Conservation (phyloP, 768 basidiomycete species). For the Fomitopsis pulvina region DNA sequence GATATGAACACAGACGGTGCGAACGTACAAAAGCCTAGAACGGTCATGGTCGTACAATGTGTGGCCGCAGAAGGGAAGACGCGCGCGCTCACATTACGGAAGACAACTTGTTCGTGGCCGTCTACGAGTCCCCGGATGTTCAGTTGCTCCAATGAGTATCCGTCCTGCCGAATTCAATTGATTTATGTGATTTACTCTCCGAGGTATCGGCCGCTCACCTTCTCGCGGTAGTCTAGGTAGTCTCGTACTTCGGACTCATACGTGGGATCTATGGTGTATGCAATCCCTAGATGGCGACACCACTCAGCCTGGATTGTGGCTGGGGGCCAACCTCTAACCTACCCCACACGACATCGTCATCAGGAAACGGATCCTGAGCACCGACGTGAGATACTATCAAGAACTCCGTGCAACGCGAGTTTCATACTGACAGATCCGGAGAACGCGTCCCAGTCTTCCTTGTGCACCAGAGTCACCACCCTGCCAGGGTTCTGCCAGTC, state of each 20-base stretch:
- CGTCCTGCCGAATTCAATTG: slow-evolving; percentile 48
- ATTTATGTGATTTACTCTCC: neutral
- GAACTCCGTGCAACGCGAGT: neutral
- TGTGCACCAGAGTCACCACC: slow-evolving; percentile 85
- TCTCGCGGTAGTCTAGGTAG: slow-evolving; percentile 85
- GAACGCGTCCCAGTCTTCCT: slow-evolving; percentile 80
- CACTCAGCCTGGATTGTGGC: too few species aligned
- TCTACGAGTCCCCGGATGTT: slow-evolving; percentile 61
- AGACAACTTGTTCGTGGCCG: slow-evolving; percentile 47
- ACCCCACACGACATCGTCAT: slow-evolving; percentile 87
- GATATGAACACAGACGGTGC: neutral
- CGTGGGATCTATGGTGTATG: slow-evolving; percentile 79
- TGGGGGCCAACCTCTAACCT: too few species aligned
- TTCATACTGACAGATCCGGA: slow-evolving; percentile 52
- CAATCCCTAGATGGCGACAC: slow-evolving; percentile 50
- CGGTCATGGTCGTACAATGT: slow-evolving; percentile 7
- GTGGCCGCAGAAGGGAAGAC: slow-evolving; percentile 1
- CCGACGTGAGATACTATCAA: slow-evolving; percentile 14
- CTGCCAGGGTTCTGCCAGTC: slow-evolving; percentile 72
- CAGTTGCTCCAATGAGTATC: slow-evolving; percentile 78
- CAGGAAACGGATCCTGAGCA: slow-evolving; percentile 55
- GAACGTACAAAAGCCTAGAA: slow-evolving; percentile 47
- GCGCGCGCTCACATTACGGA: slow-evolving; percentile 40
- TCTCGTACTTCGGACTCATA: slow-evolving; percentile 72
- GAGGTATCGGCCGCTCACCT: slow-evolving; percentile 35